Percentiles rank a stretch among this genome's conserved stretches.
phyloP scores from a whole-genome alignment of 2,329 filamentous ascomycete genomes.

The Tricladium varicosporioides region DNA sequence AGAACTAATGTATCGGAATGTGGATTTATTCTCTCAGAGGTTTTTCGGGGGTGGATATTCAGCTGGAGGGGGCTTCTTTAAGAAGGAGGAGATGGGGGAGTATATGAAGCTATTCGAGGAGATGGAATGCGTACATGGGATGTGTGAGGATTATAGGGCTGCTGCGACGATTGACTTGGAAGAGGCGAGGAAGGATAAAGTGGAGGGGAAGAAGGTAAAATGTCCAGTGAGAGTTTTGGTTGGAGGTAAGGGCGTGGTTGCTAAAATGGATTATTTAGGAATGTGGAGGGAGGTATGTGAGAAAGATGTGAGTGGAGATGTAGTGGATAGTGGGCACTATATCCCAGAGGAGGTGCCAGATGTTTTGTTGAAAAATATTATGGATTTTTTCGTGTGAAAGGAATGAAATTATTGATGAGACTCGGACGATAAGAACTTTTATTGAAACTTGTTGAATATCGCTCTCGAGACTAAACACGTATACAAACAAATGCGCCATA shows the following conservation, averaged over 20 bases:
- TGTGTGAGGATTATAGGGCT: slow-evolving; percentile 57
- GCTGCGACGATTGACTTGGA: slow-evolving; percentile 51
- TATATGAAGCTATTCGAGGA: slow-evolving; percentile 33
- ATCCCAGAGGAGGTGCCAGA: slow-evolving; percentile 51
- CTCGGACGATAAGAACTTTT: no score
- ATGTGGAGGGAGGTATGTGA: slow-evolving; percentile 51
- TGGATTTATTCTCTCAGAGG: slow-evolving; percentile 40
- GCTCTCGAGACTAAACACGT: no score
- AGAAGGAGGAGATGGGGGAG: slow-evolving; percentile 10
- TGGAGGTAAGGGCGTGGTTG: slow-evolving; percentile 48
- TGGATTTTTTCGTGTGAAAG: slow-evolving; percentile 38
- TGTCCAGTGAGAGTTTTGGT: slow-evolving; percentile 50
- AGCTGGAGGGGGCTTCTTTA: slow-evolving; percentile 37
- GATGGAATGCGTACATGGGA: slow-evolving; percentile 42
- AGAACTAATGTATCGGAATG: slow-evolving; percentile 40
- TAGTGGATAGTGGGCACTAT: slow-evolving; percentile 48
- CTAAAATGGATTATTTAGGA: slow-evolving; percentile 44
- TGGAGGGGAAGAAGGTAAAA: slow-evolving; percentile 41
- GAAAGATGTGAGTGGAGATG: slow-evolving; percentile 39
- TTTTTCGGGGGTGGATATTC: slow-evolving; percentile 36
- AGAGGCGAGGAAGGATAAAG: slow-evolving; percentile 45
- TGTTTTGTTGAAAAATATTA: slow-evolving; percentile 42
- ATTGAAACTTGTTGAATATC: no score
- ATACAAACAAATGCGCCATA: no score
- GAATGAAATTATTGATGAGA: neutral